phyloP scores from a whole-genome alignment of 2,329 filamentous ascomycete genomes.

The Myriosclerotinia duriaeana region DNA sequence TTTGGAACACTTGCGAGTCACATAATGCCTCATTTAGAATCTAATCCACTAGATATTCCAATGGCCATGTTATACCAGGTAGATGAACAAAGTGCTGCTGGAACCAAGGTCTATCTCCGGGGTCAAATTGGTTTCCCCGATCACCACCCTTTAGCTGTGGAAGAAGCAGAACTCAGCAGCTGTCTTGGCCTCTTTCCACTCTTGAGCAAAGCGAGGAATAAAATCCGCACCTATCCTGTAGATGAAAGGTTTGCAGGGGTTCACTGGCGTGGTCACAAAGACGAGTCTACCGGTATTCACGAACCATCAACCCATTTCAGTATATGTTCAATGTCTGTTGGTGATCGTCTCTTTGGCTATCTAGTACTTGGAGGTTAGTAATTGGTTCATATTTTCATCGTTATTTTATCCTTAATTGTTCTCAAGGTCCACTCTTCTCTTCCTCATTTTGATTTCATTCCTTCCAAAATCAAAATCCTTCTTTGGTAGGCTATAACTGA shows the following conservation, averaged over 20 bases:
- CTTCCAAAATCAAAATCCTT: no score
- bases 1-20: conserved; percentile 25
- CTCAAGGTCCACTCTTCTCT: no score
- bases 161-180: conserved; percentile 30
- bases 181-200: conserved; percentile 31
- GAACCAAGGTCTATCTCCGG: conserved; percentile 17
- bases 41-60: conserved; percentile 34
- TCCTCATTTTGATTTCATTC: no score
- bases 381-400: no score
- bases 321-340: conserved; percentile 32
- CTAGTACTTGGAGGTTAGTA: conserved; percentile 29
- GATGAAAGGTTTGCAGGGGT: conserved; percentile 32
- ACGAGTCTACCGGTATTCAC: conserved; percentile 26
- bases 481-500: no score
- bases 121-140: conserved; percentile 34
- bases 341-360: conserved; percentile 32
- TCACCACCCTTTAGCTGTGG: conserved; percentile 29
- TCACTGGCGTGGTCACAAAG: conserved; percentile 27
- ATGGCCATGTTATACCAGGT: conserved; percentile 36
- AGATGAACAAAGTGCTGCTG: conserved; percentile 32
- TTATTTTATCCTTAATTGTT: no score
- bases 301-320: conserved; percentile 32
- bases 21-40: conserved; percentile 32
- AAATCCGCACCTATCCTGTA: conserved; percentile 30
- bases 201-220: conserved; percentile 29